Evolutionary conservation across 192 early-diverging fungal genomes (phyloP).

Genomic region (Fimicolochytrium jonesii): DNA sequence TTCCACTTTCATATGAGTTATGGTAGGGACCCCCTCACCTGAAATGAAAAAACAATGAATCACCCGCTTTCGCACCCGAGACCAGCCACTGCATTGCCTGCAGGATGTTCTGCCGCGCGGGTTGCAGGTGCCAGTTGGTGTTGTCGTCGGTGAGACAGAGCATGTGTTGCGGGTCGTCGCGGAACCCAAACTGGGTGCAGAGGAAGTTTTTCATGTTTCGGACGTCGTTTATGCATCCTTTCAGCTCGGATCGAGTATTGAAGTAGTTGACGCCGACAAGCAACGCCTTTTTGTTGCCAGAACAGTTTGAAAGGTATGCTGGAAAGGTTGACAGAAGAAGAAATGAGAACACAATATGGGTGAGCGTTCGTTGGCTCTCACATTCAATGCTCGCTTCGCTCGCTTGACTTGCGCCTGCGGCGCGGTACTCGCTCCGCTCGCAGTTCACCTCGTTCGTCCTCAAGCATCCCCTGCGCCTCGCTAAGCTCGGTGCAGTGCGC

Average conservation of each 20-base stretch:
- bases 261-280: conserved; percentile 93
- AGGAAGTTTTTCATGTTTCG: conserved; percentile 58
- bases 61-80: conserved; percentile 58
- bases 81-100: conserved; percentile 67
- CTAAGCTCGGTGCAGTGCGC: no score
- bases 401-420: no score
- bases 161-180: conserved; percentile 45
- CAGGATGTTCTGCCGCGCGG: conserved; percentile 38
- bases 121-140: conserved; percentile 23
- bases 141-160: conserved; percentile 70
- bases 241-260: conserved; percentile 50
- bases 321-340: neutral
- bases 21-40: conserved; percentile 16
- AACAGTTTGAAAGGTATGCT: conserved; percentile 24
- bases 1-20: no score
- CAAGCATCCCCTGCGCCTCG: no score
- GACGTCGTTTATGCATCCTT: conserved; percentile 51
- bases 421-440: no score
- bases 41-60: conserved; percentile 77
- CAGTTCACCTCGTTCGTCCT: no score
- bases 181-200: conserved; percentile 50
- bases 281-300: conserved; percentile 54
- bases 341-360: no score
- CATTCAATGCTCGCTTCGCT: no score
- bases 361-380: neutral